Conservation (phyloP, 352 stramenopile species). For the Pythium plurisporium region DNA sequence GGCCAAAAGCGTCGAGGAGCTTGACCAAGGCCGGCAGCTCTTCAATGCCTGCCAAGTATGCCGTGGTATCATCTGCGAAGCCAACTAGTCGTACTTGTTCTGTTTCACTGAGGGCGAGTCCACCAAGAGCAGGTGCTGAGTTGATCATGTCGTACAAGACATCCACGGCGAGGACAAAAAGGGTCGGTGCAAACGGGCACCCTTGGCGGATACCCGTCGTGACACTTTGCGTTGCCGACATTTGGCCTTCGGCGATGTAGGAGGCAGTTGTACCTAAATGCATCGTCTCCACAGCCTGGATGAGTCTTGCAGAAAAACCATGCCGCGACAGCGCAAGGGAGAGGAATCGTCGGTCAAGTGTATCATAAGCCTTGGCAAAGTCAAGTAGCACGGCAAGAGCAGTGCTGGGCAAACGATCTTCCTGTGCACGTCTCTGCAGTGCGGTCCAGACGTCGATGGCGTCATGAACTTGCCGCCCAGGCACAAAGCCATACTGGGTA, state of each 20-base stretch:
- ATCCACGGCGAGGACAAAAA: background rate
- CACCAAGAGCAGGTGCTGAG: background rate
- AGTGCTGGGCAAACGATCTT: background rate
- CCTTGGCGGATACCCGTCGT: background rate
- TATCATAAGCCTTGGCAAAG: slow-evolving; percentile 12
- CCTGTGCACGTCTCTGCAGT: background rate
- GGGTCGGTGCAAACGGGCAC: background rate
- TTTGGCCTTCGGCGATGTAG: background rate
- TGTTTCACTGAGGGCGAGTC: background rate
- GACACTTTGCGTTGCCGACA: background rate
- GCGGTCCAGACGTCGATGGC: slow-evolving; percentile 7
- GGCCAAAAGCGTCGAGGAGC: background rate
- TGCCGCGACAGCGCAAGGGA: background rate
- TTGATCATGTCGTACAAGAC: background rate
- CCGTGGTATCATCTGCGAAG: background rate
- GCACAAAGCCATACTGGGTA: slow-evolving; percentile 8
- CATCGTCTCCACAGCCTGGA: background rate
- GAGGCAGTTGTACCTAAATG: background rate
- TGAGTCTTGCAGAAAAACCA: background rate
- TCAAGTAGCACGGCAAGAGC: slow-evolving; percentile 2
- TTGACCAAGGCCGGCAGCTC: background rate
- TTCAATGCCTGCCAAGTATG: background rate
- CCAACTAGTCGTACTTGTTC: background rate
- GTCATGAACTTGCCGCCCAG: background rate
- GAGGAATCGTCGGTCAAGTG: background rate